These are phyloP conservation scores for Monsonia emarginata DNA, from an alignment of 441 rosid genomes.

Conservation along the genomic window DNA sequence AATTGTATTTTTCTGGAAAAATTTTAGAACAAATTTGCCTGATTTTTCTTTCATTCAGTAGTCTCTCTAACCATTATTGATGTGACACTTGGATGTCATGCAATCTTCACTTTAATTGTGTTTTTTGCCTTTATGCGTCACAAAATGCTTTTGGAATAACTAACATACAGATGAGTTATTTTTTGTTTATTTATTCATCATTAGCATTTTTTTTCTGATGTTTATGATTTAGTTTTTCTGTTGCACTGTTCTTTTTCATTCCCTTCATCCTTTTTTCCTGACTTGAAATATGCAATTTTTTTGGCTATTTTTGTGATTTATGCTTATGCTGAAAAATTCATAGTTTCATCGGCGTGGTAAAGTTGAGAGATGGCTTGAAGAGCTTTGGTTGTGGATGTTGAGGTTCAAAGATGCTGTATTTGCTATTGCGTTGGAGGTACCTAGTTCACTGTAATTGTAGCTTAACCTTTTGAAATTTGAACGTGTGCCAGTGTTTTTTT, in stretches of 20 bases:
- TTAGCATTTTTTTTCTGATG: background rate
- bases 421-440: constrained; percentile 66
- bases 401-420: constrained; percentile 72
- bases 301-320: background rate
- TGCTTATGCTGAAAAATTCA: constrained; percentile 20
- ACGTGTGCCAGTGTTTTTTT: background rate
- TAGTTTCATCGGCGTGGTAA: constrained; percentile 61
- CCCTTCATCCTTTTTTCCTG: background rate
- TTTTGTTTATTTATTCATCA: background rate
- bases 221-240: background rate
- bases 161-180: background rate
- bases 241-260: background rate
- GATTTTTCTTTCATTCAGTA: background rate
- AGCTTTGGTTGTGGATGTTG: constrained; percentile 80
- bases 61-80: background rate
- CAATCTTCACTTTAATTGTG: background rate
- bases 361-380: constrained; percentile 73
- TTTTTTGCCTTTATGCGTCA: background rate
- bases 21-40: background rate
- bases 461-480: constrained; percentile 9
- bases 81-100: background rate
- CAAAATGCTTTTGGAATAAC: background rate
- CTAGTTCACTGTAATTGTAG: background rate
- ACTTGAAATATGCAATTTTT: background rate
- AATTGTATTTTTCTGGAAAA: background rate